A percentile compares a stretch with the other conserved stretches of the same genome.
Conservation (phyloP, 352 stramenopile species). For the Phytopythium cucurbitacearum region DNA sequence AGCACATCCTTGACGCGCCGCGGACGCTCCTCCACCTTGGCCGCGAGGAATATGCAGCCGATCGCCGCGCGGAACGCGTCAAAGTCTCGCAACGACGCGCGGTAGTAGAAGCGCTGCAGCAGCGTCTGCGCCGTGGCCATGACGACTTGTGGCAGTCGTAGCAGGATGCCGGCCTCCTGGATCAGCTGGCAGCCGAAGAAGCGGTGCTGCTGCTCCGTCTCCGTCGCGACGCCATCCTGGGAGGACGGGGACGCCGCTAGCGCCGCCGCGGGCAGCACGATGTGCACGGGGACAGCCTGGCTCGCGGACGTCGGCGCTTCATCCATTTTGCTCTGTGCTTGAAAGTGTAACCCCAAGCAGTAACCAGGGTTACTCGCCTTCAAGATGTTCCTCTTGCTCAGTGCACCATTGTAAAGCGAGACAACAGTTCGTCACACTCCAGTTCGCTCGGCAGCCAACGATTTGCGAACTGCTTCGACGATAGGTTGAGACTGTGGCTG, state of each 20-base stretch:
- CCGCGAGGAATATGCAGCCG: constrained; percentile 84
- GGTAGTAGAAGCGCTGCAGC: constrained; percentile 90
- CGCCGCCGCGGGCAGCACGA: constrained; percentile 7
- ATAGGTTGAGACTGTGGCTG: too few species aligned
- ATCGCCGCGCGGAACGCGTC: constrained; percentile 89
- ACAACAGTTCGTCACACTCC: too few species aligned
- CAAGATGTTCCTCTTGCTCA: too few species aligned
- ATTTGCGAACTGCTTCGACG: too few species aligned
- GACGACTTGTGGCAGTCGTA: constrained; percentile 86
- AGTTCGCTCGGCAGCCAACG: too few species aligned
- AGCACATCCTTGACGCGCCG: constrained; percentile 81
- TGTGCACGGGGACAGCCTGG: constrained; percentile 9
- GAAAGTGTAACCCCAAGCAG: too few species aligned
- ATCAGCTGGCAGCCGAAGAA: constrained; percentile 75
- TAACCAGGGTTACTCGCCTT: too few species aligned
- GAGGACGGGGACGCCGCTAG: constrained; percentile 24
- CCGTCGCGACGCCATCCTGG: constrained; percentile 56
- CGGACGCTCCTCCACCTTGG: constrained; percentile 88
- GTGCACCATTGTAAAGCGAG: too few species aligned
- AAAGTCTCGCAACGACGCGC: constrained; percentile 79
- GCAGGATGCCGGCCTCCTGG: constrained; percentile 84
- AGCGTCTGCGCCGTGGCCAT: constrained; percentile 90
- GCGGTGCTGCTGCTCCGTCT: constrained; percentile 24
- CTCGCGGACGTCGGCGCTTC: background rate
- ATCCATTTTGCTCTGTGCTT: too few species aligned